Percentiles rank a stretch among this genome's conserved stretches.
Conservation (phyloP, 2,329 filamentous ascomycete species). For the Talaromyces rugulosus region DNA sequence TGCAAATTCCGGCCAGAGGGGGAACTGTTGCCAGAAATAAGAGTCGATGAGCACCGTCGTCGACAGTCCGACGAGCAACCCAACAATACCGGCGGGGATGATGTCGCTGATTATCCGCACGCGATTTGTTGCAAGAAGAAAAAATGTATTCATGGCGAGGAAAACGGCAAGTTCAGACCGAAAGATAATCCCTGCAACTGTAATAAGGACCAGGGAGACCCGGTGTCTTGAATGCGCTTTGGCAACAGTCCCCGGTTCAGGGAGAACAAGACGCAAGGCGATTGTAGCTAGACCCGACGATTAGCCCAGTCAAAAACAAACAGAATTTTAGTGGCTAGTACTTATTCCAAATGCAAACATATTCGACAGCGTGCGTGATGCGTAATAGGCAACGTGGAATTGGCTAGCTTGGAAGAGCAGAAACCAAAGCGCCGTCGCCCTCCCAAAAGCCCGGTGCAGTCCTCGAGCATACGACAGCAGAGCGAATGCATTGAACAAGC, state of each 20-base stretch:
- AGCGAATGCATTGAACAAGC: slow-evolving; percentile 66
- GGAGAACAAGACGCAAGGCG: slow-evolving; percentile 47
- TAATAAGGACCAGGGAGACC: slow-evolving; percentile 68
- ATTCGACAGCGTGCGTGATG: slow-evolving; percentile 86
- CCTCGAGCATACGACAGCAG: slow-evolving; percentile 63
- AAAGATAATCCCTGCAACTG: slow-evolving; percentile 77
- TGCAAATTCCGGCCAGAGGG: slow-evolving; percentile 83
- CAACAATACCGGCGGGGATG: slow-evolving; percentile 61
- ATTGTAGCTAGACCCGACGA: slow-evolving; percentile 28
- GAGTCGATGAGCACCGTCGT: slow-evolving; percentile 77
- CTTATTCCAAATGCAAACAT: slow-evolving; percentile 91
- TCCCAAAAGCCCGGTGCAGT: slow-evolving; percentile 65
- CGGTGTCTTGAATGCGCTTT: slow-evolving; percentile 49
- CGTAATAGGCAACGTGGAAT: slow-evolving; percentile 92
- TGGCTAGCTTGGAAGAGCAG: slow-evolving; percentile 72
- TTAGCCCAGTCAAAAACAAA: neutral
- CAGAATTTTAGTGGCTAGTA: slow-evolving; percentile 42
- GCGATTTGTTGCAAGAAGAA: slow-evolving; percentile 56
- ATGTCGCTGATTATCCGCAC: slow-evolving; percentile 53
- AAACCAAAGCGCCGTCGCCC: slow-evolving; percentile 71
- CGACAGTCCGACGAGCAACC: slow-evolving; percentile 62
- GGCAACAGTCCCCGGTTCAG: slow-evolving; percentile 28
- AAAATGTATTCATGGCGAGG: slow-evolving; percentile 62
- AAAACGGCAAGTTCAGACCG: slow-evolving; percentile 84
- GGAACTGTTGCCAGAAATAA: slow-evolving; percentile 80